Evolutionary conservation across 2,329 filamentous ascomycete species (phyloP).

Genomic region (Aspergillus sp.): DNA sequence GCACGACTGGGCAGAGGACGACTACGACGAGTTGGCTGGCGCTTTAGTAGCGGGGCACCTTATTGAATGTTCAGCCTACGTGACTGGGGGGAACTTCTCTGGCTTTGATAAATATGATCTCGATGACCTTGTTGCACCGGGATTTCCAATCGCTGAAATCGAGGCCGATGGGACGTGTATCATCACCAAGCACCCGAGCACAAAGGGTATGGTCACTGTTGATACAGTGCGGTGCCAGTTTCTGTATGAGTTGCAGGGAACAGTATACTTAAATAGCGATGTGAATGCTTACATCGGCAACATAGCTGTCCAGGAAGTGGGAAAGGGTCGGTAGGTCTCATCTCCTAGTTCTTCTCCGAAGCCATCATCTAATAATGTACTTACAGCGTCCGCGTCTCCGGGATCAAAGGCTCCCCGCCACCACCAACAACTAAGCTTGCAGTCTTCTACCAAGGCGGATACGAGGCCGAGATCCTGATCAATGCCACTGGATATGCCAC

Average conservation of each 20-base stretch:
- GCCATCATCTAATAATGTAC: background rate
- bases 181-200: constrained; percentile 50
- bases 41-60: constrained; percentile 54
- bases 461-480: constrained; percentile 46
- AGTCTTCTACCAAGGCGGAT: constrained; percentile 53
- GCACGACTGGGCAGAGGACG: constrained; percentile 52
- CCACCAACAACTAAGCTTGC: constrained; percentile 55
- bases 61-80: constrained; percentile 57
- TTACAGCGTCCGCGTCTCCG: constrained; percentile 43
- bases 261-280: constrained; percentile 49
- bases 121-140: constrained; percentile 45
- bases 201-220: constrained; percentile 43
- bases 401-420: constrained; percentile 45
- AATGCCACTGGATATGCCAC: constrained; percentile 53
- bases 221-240: constrained; percentile 50
- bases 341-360: background rate
- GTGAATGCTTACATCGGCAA: constrained; percentile 45
- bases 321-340: constrained; percentile 27
- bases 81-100: constrained; percentile 56
- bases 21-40: constrained; percentile 53
- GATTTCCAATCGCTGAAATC: constrained; percentile 54
- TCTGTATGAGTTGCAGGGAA: constrained; percentile 52
- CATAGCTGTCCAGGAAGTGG: constrained; percentile 38
- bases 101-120: constrained; percentile 45
- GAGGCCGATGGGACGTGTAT: constrained; percentile 46